A percentile compares a stretch with the other conserved stretches of the same genome.
phyloP scores from a whole-genome alignment of 1,284 basidiomycete species.

The Ceratobasidium sp. region DNA sequence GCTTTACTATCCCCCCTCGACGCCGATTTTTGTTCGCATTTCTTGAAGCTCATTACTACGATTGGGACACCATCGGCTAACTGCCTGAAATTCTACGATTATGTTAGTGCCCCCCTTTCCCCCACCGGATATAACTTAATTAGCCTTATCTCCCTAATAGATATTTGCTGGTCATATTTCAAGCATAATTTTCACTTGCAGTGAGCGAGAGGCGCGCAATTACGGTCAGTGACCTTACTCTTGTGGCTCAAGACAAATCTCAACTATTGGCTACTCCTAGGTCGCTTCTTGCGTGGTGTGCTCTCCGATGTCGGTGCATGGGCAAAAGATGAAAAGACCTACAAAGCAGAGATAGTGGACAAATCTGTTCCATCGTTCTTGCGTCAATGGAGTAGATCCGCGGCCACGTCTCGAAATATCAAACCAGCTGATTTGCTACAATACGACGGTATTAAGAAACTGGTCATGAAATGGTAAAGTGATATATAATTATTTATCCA shows the following conservation, averaged over 20 bases:
- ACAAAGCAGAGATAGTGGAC: conserved; percentile 74
- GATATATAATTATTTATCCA: conserved; percentile 61
- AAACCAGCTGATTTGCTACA: conserved; percentile 64
- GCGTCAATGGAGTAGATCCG: conserved; percentile 29
- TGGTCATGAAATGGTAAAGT: conserved; percentile 86
- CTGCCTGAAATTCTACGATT: conserved; percentile 88
- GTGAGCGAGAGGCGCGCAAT: conserved; percentile 96
- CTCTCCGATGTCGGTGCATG: conserved; percentile 82
- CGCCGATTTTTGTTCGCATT: conserved; percentile 93
- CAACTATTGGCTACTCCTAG: conserved; percentile 57
- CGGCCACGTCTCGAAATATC: conserved; percentile 4
- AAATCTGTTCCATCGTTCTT: conserved; percentile 53
- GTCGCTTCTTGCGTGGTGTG: conserved; percentile 86
- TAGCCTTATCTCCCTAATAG: conserved; percentile 58
- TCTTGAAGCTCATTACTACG: conserved; percentile 89
- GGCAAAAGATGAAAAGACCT: conserved; percentile 77
- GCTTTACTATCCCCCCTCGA: conserved; percentile 95
- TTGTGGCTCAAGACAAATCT: not conserved
- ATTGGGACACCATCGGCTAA: conserved; percentile 90
- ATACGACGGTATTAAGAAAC: conserved; percentile 70
- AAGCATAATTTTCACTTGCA: conserved; percentile 90
- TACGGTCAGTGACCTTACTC: conserved; percentile 73
- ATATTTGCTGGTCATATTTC: conserved; percentile 87
- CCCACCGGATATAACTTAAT: conserved; percentile 45
- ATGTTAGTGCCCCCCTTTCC: conserved; percentile 62